A percentile compares a stretch with the other conserved stretches of the same genome.
Evolutionary conservation across 768 basidiomycete genomes (phyloP).

Genomic region (Tulasnella sp.): DNA sequence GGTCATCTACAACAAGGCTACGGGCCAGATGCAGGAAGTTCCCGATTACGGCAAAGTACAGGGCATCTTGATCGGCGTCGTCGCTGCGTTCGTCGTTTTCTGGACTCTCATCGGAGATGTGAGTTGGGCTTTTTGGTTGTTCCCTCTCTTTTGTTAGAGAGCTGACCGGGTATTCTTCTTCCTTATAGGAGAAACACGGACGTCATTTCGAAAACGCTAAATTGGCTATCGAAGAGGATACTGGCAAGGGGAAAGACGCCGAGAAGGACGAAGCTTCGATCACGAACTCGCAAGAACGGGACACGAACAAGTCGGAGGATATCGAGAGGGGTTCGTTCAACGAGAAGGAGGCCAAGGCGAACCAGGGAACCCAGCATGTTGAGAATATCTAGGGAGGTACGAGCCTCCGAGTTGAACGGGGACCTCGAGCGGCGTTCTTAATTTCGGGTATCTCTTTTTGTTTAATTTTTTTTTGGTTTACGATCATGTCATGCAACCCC

Average conservation of each 20-base stretch:
- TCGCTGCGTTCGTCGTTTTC: slow-evolving; percentile 71
- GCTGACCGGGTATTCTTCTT: too few relatives aligned
- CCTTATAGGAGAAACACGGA: slow-evolving; percentile 51
- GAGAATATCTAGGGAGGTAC: background rate
- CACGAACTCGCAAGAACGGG: background rate
- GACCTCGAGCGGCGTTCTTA: background rate
- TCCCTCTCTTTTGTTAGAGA: background rate
- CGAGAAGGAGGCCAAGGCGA: background rate
- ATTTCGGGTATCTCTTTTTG: background rate
- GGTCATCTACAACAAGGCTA: slow-evolving; percentile 36
- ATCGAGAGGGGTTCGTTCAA: background rate
- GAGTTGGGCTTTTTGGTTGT: slow-evolving; percentile 39
- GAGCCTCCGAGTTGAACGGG: too few relatives aligned
- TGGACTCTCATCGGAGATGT: slow-evolving; percentile 76
- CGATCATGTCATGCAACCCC: background rate
- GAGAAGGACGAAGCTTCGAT: background rate
- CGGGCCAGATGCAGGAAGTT: slow-evolving; percentile 37
- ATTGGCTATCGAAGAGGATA: slow-evolving; percentile 75
- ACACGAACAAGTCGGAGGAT: background rate
- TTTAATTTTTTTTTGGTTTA: background rate
- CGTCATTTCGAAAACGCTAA: slow-evolving; percentile 81
- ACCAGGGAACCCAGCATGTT: background rate
- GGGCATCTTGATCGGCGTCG: slow-evolving; percentile 76
- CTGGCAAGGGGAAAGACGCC: slow-evolving; percentile 38
- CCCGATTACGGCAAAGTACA: slow-evolving; percentile 67